These are phyloP conservation scores for Trichocomaceae sp. DNA, from an alignment of 2,329 filamentous ascomycete genomes.

Conservation along the genomic window DNA sequence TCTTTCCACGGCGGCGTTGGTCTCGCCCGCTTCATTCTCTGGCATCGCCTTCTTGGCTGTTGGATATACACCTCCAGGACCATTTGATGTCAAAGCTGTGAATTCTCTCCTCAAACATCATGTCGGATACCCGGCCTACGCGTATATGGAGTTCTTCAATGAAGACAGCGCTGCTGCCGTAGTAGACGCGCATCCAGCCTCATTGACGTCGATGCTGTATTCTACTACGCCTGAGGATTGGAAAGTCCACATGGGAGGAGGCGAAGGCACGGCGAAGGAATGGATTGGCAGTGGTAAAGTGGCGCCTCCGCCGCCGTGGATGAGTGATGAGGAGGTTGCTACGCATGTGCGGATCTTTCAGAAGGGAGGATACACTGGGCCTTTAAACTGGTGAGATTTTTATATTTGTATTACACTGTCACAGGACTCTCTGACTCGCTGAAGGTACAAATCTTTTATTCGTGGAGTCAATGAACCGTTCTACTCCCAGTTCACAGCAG, in stretches of 20 bases:
- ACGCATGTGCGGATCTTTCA: conserved; percentile 7
- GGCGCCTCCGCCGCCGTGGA: conserved; percentile 7
- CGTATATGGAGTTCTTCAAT: conserved; percentile 10
- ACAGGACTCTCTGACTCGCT: background rate
- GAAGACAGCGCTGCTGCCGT: conserved; percentile 3
- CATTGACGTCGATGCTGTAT: conserved; percentile 7
- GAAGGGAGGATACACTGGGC: conserved; percentile 9
- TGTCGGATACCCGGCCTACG: conserved; percentile 3
- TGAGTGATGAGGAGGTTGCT: conserved; percentile 6
- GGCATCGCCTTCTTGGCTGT: conserved; percentile 6
- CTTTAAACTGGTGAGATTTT: conserved; percentile 7
- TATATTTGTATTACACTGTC: background rate
- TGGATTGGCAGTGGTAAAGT: conserved; percentile 7
- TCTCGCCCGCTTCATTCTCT: conserved; percentile 1
- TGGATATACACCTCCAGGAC: background rate
- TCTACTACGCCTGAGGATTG: conserved; percentile 1
- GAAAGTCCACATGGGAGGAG: conserved; percentile 1
- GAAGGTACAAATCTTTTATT: conserved; percentile 9
- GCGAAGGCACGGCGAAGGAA: conserved; percentile 1
- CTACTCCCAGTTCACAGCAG: background rate
- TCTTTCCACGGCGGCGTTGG: conserved; percentile 1
- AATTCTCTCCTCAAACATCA: background rate
- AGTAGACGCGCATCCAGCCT: background rate
- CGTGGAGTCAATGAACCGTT: conserved; percentile 2
- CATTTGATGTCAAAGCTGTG: background rate